Evolutionary conservation across 306 rosid genomes (phyloP).

Genomic region (Fragaria iinumae): DNA sequence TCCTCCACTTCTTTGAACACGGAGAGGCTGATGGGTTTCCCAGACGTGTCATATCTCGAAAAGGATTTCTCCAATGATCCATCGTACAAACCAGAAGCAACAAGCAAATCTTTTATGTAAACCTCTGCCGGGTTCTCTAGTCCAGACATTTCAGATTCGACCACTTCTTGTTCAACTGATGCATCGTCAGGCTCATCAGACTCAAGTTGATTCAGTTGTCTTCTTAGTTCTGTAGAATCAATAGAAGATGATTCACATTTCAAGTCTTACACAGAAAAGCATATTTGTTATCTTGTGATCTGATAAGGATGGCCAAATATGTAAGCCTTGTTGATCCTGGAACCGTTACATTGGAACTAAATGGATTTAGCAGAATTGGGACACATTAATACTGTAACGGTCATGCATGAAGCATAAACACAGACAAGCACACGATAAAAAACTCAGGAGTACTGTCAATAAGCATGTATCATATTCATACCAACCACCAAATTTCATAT

Average conservation of each 20-base stretch:
- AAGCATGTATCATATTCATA: neutral
- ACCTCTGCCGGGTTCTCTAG: conserved; percentile 75
- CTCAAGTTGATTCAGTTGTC: conserved; percentile 81
- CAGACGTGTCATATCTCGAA: conserved; percentile 52
- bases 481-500: neutral
- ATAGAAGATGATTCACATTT: conserved; percentile 17
- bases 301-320: neutral
- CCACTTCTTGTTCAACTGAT: conserved; percentile 34
- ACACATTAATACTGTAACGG: neutral
- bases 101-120: conserved; percentile 76
- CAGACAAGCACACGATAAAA: too few species aligned
- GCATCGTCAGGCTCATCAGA: conserved; percentile 48
- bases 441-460: neutral
- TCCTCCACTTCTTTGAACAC: conserved; percentile 90
- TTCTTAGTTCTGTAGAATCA: conserved; percentile 65
- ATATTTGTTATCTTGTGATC: conserved; percentile 1
- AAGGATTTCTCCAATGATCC: conserved; percentile 69
- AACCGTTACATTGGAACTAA: neutral
- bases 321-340: neutral
- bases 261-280: neutral
- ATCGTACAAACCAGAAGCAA: conserved; percentile 82
- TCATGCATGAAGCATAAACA: neutral
- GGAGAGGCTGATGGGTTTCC: conserved; percentile 64
- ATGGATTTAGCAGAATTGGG: neutral
- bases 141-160: conserved; percentile 48